Percentiles rank a stretch among this genome's conserved stretches.
phyloP scores from a whole-genome alignment of 192 early-diverging fungal genomes.

The Backusella sp. region DNA sequence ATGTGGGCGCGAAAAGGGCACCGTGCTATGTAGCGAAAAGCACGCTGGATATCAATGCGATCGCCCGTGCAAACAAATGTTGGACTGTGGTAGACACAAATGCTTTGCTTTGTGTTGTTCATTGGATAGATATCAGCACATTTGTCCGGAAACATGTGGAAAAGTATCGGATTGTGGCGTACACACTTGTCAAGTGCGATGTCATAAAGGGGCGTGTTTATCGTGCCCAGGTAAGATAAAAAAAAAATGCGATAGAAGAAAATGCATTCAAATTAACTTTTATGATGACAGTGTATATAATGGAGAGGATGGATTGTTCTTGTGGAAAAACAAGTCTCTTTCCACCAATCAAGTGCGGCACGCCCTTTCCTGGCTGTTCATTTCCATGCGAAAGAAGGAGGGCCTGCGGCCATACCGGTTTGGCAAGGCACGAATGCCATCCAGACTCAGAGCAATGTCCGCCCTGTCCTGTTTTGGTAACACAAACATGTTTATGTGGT shows the following conservation, averaged over 20 bases:
- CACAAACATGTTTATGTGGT: constrained; percentile 75
- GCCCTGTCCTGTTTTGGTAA: constrained; percentile 83
- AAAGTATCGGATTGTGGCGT: constrained; percentile 75
- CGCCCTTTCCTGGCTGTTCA: constrained; percentile 71
- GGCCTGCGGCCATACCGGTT: constrained; percentile 76
- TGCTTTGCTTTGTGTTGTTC: constrained; percentile 68
- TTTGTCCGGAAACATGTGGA: constrained; percentile 71
- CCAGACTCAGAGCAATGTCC: constrained; percentile 81
- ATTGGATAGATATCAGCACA: constrained; percentile 42
- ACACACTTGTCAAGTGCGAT: constrained; percentile 72
- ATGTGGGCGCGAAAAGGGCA: constrained; percentile 57
- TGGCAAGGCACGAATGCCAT: constrained; percentile 82
- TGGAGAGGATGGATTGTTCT: constrained; percentile 80
- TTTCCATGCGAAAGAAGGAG: constrained; percentile 66
- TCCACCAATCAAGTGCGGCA: constrained; percentile 88
- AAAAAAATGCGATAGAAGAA: background rate
- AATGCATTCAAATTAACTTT: background rate
- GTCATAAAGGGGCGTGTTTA: constrained; percentile 76
- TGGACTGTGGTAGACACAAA: constrained; percentile 69
- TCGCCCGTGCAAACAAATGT: constrained; percentile 55
- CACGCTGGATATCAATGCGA: constrained; percentile 55
- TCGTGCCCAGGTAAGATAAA: constrained; percentile 56
- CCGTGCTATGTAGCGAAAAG: constrained; percentile 32
- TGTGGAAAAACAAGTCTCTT: constrained; percentile 80
- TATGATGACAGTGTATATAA: constrained; percentile 50